Base-by-base conservation (phyloP, 495 filamentous ascomycete genomes). In the Hyaloscypha bicolor region DNA sequence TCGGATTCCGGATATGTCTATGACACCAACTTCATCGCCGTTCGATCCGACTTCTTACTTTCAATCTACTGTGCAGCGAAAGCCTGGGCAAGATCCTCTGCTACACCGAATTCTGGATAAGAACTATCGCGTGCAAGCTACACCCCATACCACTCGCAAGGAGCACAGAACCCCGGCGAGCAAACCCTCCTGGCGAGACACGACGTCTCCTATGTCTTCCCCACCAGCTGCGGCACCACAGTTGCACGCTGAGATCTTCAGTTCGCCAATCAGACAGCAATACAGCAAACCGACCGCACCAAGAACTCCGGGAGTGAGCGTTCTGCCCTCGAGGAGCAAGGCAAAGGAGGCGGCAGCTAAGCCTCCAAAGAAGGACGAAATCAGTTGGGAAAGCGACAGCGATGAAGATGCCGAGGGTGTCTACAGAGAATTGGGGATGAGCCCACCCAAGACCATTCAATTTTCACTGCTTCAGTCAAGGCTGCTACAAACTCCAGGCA, bases 361-460 rank as follows among this genome's bases (percentile, higher is more conserved):
- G 53, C 76, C 69, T 2, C 56, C 56, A 14, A 65, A 66, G 56
- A 77, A 75, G 30, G 80, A 82, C 52, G 83, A 85, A 74, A 83
- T 85, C 22, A 78, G 76, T 14, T 93, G 90, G 88, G 87, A 92
- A 37, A 82, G 80, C 59, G 82, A 85, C 66, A 68, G 71, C 66
- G 85, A 91, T 52, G 85, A 88, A 51, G 86, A 85, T 53, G 82
- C 81, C 9, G 85, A 84, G 33, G 82, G 88, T 22, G 79, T 86
- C 2, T 86, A 87, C 51, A 83, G 83, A 2, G 79, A 79, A 11
- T 69, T 86, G 14, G 92, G 87, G 0, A 86, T 93, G 71, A 96
- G 92, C 72, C 95, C 96, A 42, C 95, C 95, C 0, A 97, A 97
- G 79, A 99, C 95, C 31, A 97, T 99, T 76, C 93, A 97, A 74